phyloP scores from a whole-genome alignment of 805 yeast genomes.

The Candida odintsovae region DNA sequence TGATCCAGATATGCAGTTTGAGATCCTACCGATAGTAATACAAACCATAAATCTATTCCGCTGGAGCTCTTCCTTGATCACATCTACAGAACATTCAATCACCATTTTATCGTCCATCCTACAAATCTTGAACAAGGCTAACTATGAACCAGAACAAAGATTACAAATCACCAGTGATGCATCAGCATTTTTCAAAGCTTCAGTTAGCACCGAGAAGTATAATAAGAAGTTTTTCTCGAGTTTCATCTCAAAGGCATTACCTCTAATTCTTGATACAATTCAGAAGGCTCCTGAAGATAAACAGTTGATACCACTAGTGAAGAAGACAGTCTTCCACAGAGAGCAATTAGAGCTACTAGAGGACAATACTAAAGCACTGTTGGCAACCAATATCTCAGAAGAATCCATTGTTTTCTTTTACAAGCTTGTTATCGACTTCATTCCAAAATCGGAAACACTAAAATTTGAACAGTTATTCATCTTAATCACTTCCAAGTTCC shows the following conservation, averaged over 20 bases:
- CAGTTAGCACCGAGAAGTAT: conserved; percentile 12
- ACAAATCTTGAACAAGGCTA: conserved; percentile 5
- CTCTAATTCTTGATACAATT: conserved; percentile 9
- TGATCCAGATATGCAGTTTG: not conserved
- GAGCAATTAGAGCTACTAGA: conserved; percentile 21
- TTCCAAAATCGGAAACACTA: conserved; percentile 25
- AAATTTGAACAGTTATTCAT: conserved; percentile 45
- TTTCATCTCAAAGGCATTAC: conserved; percentile 17
- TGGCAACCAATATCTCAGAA: conserved; percentile 18
- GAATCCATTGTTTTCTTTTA: conserved; percentile 25
- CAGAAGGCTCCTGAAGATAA: not conserved
- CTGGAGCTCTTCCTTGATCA: conserved; percentile 7
- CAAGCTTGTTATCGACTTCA: conserved; percentile 26
- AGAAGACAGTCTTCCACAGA: conserved; percentile 25
- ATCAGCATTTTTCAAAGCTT: conserved; percentile 10
- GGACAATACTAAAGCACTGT: conserved; percentile 27
- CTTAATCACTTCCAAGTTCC: conserved; percentile 33
- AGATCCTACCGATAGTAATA: conserved; percentile 6
- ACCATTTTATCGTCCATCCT: conserved; percentile 15
- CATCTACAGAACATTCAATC: conserved; percentile 13
- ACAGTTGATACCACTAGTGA: conserved; percentile 15
- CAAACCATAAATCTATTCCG: conserved; percentile 13
- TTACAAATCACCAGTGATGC: conserved; percentile 4
- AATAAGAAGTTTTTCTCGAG: conserved; percentile 12
- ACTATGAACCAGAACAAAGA: not conserved